Evolutionary conservation across 2,329 filamentous ascomycete genomes (phyloP).

Genomic region (Epichloe uncinata): DNA sequence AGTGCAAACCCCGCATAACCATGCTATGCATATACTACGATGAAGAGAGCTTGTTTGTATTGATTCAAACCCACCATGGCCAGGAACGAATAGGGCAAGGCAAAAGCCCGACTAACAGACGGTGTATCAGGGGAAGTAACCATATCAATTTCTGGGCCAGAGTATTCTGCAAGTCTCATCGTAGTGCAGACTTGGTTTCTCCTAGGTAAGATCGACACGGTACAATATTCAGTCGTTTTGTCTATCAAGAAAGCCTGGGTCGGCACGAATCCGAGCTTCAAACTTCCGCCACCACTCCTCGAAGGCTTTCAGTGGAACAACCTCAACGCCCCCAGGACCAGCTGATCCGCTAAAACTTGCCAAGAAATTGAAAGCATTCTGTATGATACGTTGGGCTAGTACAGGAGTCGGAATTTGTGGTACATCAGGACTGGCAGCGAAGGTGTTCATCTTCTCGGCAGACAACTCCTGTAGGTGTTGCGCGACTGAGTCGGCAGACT

Average conservation of each 20-base stretch:
- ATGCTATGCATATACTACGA: too few species aligned
- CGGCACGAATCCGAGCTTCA: constrained; percentile 69
- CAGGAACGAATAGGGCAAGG: too few species aligned
- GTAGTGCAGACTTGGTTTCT: neutral
- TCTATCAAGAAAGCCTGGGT: constrained; percentile 80
- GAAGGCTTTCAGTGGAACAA: constrained; percentile 88
- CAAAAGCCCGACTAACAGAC: too few species aligned
- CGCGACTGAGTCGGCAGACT: constrained; percentile 59
- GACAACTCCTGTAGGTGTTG: constrained; percentile 50
- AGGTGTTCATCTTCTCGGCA: constrained; percentile 13
- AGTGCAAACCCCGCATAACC: too few species aligned
- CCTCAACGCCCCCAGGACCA: constrained; percentile 54
- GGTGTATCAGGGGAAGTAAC: too few species aligned
- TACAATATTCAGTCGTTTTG: constrained; percentile 14
- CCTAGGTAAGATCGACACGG: neutral
- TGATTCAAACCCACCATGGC: too few species aligned
- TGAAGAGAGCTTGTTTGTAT: too few species aligned
- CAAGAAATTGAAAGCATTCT: constrained; percentile 94
- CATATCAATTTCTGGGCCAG: too few species aligned
- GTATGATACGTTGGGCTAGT: constrained; percentile 85
- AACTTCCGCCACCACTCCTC: constrained; percentile 98
- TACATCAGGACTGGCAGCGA: neutral
- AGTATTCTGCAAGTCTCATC: too few species aligned
- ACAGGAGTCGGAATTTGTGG: constrained; percentile 52
- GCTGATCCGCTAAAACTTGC: constrained; percentile 65